phyloP scores from a whole-genome alignment of 176 grass and related monocot species.

The sorghum (Sorghum bicolor) region Sorghum_bicolor_NCBIv3 NC_012870.2:62798001-62798500 shows the following conservation, averaged over 20 bases:
- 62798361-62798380: neutral
- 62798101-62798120: neutral
- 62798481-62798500: neutral
- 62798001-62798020: neutral
- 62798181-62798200: neutral
- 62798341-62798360: neutral
- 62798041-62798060: neutral
- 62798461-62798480: neutral
- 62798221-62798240: constrained; percentile 82
- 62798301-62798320: neutral
- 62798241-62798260: constrained; percentile 87
- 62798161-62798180: neutral
- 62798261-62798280: constrained; percentile 53
- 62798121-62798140: neutral
- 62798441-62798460: neutral
- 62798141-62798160: neutral
- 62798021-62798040: neutral
- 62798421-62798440: neutral
- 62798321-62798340: neutral
- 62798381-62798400: neutral
- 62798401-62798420: neutral
- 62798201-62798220: constrained; percentile 28
- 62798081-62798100: constrained; percentile 8
- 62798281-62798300: too few species aligned
- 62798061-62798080: constrained; percentile 15